phyloP scores from a whole-genome alignment of 2,329 filamentous ascomycete species.

The Endocalyx cinctus region DNA sequence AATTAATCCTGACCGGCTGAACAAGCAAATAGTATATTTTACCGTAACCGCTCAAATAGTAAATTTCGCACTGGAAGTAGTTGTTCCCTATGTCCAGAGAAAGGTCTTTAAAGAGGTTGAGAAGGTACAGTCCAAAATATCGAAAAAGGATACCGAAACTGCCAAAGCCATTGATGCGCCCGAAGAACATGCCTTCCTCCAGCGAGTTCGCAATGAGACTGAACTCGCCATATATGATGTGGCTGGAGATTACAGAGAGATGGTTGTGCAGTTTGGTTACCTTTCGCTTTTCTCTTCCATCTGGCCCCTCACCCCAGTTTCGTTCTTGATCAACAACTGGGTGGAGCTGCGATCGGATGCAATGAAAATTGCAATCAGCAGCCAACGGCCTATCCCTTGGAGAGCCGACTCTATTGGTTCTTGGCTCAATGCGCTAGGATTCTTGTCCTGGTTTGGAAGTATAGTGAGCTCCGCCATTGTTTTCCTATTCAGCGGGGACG shows the following conservation, averaged over 20 bases:
- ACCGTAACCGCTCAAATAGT: conserved; percentile 92
- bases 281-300: conserved; percentile 86
- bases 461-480: conserved; percentile 83
- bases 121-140: conserved; percentile 58
- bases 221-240: conserved; percentile 84
- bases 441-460: conserved; percentile 91
- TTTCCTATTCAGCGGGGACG: conserved; percentile 76
- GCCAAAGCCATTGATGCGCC: conserved; percentile 57
- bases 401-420: conserved; percentile 91
- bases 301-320: conserved; percentile 88
- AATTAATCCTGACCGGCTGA: conserved; percentile 78
- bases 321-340: conserved; percentile 94
- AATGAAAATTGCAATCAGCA: conserved; percentile 86
- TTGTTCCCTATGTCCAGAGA: conserved; percentile 82
- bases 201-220: conserved; percentile 76
- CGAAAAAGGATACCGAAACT: conserved; percentile 48
- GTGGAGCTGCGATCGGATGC: conserved; percentile 89
- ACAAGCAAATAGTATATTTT: conserved; percentile 91
- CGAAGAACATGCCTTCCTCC: conserved; percentile 76
- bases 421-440: conserved; percentile 79
- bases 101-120: conserved; percentile 75
- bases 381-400: conserved; percentile 84
- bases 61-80: conserved; percentile 76
- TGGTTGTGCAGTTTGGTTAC: conserved; percentile 82
- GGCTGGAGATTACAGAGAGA: conserved; percentile 84